phyloP scores from a whole-genome alignment of 495 filamentous ascomycete genomes.

The Mytilinidion resinicola region DNA sequence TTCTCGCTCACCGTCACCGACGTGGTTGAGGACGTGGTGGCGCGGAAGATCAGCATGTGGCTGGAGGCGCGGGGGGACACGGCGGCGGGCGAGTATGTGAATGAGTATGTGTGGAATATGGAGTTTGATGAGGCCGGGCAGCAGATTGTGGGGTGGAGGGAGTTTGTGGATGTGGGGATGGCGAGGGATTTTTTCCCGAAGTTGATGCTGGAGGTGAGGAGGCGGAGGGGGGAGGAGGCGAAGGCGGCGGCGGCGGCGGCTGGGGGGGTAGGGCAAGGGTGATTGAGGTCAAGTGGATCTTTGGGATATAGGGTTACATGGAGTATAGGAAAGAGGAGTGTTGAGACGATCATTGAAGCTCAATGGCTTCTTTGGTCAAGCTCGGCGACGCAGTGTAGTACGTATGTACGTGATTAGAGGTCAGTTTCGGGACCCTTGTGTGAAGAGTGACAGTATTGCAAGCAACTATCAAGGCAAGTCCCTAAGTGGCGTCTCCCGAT shows the following conservation, averaged over 20 bases:
- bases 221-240: not conserved
- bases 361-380: too few species aligned
- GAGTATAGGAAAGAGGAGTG: too few species aligned
- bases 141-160: slow-evolving; percentile 33
- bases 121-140: slow-evolving; percentile 36
- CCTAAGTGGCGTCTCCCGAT: too few species aligned
- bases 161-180: slow-evolving; percentile 38
- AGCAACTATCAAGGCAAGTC: too few species aligned
- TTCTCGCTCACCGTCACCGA: slow-evolving; percentile 31
- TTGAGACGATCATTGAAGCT: too few species aligned
- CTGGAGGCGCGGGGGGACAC: slow-evolving; percentile 26
- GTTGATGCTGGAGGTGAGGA: slow-evolving; percentile 26
- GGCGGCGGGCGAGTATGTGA: slow-evolving; percentile 23
- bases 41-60: slow-evolving; percentile 30
- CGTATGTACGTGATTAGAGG: too few species aligned
- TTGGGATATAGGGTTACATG: too few species aligned
- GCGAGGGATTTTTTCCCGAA: slow-evolving; percentile 34
- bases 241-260: not conserved
- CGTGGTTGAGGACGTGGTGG: slow-evolving; percentile 23
- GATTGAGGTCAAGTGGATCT: too few species aligned
- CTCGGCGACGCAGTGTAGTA: too few species aligned
- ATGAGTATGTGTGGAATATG: slow-evolving; percentile 42
- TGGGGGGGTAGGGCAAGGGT: too few species aligned
- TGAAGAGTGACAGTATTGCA: too few species aligned
- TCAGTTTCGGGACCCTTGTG: too few species aligned